Conservation (phyloP, 2,329 filamentous ascomycete genomes). For the Pyricularia sp. region DNA sequence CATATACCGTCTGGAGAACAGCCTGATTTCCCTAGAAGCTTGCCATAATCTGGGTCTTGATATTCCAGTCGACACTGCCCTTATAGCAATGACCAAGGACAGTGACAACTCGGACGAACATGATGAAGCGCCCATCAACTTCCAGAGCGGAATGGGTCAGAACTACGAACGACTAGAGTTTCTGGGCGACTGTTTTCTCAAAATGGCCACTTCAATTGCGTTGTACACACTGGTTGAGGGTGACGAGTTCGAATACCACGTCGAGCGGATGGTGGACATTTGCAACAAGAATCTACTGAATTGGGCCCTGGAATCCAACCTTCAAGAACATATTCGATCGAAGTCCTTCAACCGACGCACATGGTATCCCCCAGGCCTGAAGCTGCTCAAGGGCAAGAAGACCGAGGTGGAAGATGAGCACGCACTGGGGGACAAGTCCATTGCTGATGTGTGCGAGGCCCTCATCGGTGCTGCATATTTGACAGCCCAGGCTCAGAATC, state of each 20-base stretch:
- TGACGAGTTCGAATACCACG: conserved; percentile 81
- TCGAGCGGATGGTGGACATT: conserved; percentile 80
- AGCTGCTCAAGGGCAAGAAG: conserved; percentile 62
- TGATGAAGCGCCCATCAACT: conserved; percentile 55
- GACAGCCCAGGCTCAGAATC: conserved; percentile 17
- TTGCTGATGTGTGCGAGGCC: conserved; percentile 92
- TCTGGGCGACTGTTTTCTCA: conserved; percentile 86
- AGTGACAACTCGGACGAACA: conserved; percentile 76
- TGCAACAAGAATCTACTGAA: conserved; percentile 88
- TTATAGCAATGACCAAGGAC: conserved; percentile 90
- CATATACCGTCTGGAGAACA: conserved; percentile 73
- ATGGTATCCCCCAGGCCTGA: conserved; percentile 83
- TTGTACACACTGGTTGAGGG: conserved; percentile 67
- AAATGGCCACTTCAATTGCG: conserved; percentile 89
- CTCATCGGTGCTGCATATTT: conserved; percentile 79
- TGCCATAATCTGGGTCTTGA: conserved; percentile 55
- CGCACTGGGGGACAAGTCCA: conserved; percentile 72
- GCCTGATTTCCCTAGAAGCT: conserved; percentile 70
- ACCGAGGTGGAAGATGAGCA: conserved; percentile 42
- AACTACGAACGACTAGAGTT: conserved; percentile 96
- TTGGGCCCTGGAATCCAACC: conserved; percentile 55
- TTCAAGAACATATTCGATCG: conserved; percentile 73
- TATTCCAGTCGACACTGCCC: conserved; percentile 58
- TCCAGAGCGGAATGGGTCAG: conserved; percentile 77
- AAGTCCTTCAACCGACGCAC: conserved; percentile 68